Conservation (phyloP, 2,329 filamentous ascomycete species). For the Pseudogymnoascus sp. region DNA sequence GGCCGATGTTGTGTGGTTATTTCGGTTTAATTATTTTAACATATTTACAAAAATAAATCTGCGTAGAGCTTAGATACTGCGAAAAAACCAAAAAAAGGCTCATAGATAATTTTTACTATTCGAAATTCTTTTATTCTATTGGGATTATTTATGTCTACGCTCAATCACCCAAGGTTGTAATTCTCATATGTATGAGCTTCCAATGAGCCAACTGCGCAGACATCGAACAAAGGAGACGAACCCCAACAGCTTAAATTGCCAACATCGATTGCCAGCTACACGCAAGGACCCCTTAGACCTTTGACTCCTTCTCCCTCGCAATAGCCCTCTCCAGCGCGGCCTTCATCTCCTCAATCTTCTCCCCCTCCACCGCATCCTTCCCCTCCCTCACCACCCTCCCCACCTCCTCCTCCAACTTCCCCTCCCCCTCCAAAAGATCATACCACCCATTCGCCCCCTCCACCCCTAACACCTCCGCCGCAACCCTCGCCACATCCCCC, state of each 20-base stretch:
- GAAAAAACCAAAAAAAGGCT: too few relatives aligned
- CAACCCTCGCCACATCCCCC: constrained; percentile 51
- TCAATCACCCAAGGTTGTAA: background rate
- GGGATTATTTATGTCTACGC: background rate
- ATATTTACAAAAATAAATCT: too few relatives aligned
- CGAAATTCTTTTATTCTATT: background rate
- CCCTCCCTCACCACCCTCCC: constrained; percentile 40
- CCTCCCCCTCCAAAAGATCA: constrained; percentile 47
- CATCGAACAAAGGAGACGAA: background rate
- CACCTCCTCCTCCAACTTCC: constrained; percentile 40
- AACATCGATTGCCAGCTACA: background rate
- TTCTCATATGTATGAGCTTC: background rate
- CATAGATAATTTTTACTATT: background rate
- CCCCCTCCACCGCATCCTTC: constrained; percentile 45
- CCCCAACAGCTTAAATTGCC: background rate
- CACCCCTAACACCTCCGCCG: constrained; percentile 43
- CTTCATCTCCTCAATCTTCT: constrained; percentile 28
- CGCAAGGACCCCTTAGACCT: background rate
- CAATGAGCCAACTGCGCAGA: background rate
- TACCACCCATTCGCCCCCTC: constrained; percentile 43
- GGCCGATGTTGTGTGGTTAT: background rate
- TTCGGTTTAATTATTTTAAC: background rate
- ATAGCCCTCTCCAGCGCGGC: background rate
- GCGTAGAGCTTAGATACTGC: too few relatives aligned
- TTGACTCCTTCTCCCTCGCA: background rate